Percentiles rank a stretch among this genome's conserved stretches.
phyloP scores from a whole-genome alignment of 2,329 filamentous ascomycete species.

The Exophiala sideris region DNA sequence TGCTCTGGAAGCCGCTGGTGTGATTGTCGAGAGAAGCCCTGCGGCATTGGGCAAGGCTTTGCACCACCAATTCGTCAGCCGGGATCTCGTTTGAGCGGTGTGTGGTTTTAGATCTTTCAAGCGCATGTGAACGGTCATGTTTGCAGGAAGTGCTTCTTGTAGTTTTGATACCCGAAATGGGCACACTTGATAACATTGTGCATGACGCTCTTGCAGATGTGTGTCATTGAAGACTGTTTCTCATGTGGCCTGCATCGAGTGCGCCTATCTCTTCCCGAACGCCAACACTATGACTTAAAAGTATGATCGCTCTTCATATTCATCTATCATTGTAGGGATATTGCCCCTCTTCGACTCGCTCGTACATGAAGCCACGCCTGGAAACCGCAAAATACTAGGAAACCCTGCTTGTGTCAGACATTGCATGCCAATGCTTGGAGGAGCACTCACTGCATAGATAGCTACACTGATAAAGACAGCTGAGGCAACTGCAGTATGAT shows the following conservation, averaged over 20 bases:
- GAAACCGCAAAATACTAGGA: conserved; percentile 86
- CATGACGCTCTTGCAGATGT: conserved; percentile 3
- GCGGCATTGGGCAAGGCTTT: conserved; percentile 89
- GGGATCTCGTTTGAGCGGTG: conserved; percentile 74
- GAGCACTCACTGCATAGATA: conserved; percentile 74
- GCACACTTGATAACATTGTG: conserved; percentile 16
- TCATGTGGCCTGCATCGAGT: neutral
- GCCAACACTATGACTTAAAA: neutral
- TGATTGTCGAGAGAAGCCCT: conserved; percentile 93
- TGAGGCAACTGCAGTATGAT: conserved; percentile 69
- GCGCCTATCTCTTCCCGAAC: neutral
- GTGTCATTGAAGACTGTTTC: neutral
- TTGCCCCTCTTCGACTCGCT: conserved; percentile 78
- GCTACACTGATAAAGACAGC: conserved; percentile 86
- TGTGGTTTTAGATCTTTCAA: neutral
- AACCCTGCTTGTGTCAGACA: conserved; percentile 56
- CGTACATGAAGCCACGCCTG: conserved; percentile 84
- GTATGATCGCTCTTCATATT: neutral
- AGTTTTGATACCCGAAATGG: conserved; percentile 9
- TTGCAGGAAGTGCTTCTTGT: conserved; percentile 5
- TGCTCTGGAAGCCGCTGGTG: conserved; percentile 87
- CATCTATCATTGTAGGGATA: conserved; percentile 55
- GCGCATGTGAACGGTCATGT: neutral
- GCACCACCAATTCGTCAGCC: conserved; percentile 91
- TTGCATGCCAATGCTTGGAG: too few relatives aligned